These are phyloP conservation scores for Pseudogymnoascus sp. DNA, from an alignment of 2,329 filamentous ascomycete genomes.

Conservation along the genomic window DNA sequence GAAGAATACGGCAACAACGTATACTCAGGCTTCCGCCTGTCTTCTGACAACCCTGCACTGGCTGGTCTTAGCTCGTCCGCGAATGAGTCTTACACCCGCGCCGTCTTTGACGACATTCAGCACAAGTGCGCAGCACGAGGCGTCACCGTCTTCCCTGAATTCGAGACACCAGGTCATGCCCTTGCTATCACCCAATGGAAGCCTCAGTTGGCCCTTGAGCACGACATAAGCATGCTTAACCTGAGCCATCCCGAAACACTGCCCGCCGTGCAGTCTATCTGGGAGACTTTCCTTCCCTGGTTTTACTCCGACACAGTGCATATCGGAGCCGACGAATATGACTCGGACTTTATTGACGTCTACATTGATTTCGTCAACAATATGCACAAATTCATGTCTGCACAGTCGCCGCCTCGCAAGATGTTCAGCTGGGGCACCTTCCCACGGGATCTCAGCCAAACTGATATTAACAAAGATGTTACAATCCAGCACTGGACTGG, in stretches of 20 bases:
- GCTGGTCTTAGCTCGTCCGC: slow-evolving; percentile 40
- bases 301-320: slow-evolving; percentile 47
- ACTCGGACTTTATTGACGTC: slow-evolving; percentile 34
- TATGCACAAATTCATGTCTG: slow-evolving; percentile 39
- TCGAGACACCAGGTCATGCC: slow-evolving; percentile 50
- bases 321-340: slow-evolving; percentile 49
- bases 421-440: slow-evolving; percentile 50
- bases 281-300: slow-evolving; percentile 46
- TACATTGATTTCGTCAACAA: slow-evolving; percentile 46
- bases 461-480: slow-evolving; percentile 36
- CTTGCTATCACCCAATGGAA: slow-evolving; percentile 51
- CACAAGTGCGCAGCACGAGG: slow-evolving; percentile 43
- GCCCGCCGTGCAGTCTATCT: slow-evolving; percentile 43
- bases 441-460: slow-evolving; percentile 32
- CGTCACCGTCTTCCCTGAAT: slow-evolving; percentile 50
- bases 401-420: slow-evolving; percentile 31
- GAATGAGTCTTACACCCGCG: slow-evolving; percentile 47
- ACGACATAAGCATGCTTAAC: slow-evolving; percentile 43
- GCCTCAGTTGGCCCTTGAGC: slow-evolving; percentile 41
- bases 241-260: slow-evolving; percentile 46
- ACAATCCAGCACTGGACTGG: slow-evolving; percentile 49
- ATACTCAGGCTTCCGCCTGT: slow-evolving; percentile 47
- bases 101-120: slow-evolving; percentile 45
- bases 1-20: slow-evolving; percentile 28
- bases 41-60: slow-evolving; percentile 40